Base-by-base conservation (phyloP, 2,329 filamentous ascomycete genomes). In the Hymenoscyphus fraxineus region DNA sequence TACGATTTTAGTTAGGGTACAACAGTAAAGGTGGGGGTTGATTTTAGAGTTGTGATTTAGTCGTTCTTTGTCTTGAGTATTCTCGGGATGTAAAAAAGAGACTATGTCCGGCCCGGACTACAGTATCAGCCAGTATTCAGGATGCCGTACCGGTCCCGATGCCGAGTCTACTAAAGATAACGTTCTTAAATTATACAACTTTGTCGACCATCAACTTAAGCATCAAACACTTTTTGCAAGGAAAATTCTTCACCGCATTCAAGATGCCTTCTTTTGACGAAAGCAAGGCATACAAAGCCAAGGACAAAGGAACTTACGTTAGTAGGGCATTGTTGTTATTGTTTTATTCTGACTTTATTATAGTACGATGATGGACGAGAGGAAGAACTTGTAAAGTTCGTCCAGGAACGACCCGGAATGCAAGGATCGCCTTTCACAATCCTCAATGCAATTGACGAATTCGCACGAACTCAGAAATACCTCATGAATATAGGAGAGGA, bases 401-500 rank as follows among this genome's bases (percentile, higher is more conserved):
- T 94, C 63, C 89, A 88, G 75, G 78, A 76, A 62, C 84, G 85
- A 44, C 80, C 85, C 1, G 78, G 85, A 60, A 82, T 93, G 63
- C 81, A 87, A 60, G 86, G 84, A 22, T 86, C 85, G 22, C 90
- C 90, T 0, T 73, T 82, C 16, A 82, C 82, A 63, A 83, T 94
- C 1, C 80, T 93, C 0, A 80, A 81, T 32, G 85, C 85, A 35
- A 92, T 94, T 74, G 89, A 94, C 72, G 84, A 89, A 61, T 94
- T 83, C 75, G 85, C 80, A 13, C 78, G 84, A 55, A 86, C 83
- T 2, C 81, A 85, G 66, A 90, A 88, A 74, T 90, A 88, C 67
- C 82, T 94, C 60, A 94, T 94, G 88, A 94, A 93, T 68, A 85
- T 95, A 1, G 91, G 91, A 51, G 82, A 87, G 69, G 81, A 87